A percentile compares a stretch with the other conserved stretches of the same genome.
These are phyloP conservation scores for Pichia sp. DNA, from an alignment of 1,139 yeast genomes.

Conservation along the genomic window DNA sequence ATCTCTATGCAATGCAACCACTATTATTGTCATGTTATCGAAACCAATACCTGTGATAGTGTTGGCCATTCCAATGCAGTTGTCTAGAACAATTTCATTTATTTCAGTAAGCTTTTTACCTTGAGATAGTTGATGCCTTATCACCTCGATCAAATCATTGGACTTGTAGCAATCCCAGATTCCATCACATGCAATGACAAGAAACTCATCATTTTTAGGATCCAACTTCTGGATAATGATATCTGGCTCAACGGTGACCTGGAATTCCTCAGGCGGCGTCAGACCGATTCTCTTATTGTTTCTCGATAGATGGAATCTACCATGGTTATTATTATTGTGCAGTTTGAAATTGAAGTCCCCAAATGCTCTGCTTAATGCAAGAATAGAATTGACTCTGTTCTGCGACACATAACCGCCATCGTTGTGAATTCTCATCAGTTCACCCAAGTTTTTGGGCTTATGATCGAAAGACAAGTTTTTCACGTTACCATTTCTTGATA, in stretches of 20 bases:
- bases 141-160: slow-evolving; percentile 46
- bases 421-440: slow-evolving; percentile 64
- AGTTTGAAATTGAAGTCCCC: slow-evolving; percentile 66
- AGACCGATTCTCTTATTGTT: slow-evolving; percentile 34
- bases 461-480: slow-evolving; percentile 71
- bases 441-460: slow-evolving; percentile 74
- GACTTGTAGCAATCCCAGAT: slow-evolving; percentile 76
- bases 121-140: slow-evolving; percentile 53
- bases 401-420: slow-evolving; percentile 68
- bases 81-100: slow-evolving; percentile 55
- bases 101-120: slow-evolving; percentile 60
- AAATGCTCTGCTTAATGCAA: slow-evolving; percentile 72
- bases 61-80: slow-evolving; percentile 68
- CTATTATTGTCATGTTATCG: slow-evolving; percentile 72
- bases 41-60: slow-evolving; percentile 74
- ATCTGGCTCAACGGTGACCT: slow-evolving; percentile 71
- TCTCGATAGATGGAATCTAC: slow-evolving; percentile 27
- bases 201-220: slow-evolving; percentile 48
- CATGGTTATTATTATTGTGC: slow-evolving; percentile 32
- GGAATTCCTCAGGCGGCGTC: slow-evolving; percentile 39
- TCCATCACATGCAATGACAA: slow-evolving; percentile 73
- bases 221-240: slow-evolving; percentile 46
- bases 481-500: slow-evolving; percentile 49
- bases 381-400: slow-evolving; percentile 67
- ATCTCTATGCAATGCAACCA: slow-evolving; percentile 44